phyloP scores from a whole-genome alignment of 2,329 filamentous ascomycete species.

The Coniella lustricola region DNA sequence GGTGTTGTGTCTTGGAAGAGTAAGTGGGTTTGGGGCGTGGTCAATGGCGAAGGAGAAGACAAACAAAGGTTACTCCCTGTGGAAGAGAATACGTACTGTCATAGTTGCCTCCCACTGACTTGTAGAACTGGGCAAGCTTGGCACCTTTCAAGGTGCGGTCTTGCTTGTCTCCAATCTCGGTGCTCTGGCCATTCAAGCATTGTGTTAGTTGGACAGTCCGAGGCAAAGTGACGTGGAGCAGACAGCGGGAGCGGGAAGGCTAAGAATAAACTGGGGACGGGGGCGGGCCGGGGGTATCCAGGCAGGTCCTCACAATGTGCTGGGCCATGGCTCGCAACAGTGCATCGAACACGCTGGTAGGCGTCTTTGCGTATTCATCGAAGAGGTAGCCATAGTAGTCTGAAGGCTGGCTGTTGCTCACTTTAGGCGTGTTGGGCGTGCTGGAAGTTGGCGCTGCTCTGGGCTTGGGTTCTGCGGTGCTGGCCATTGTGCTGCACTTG shows the following conservation, averaged over 20 bases:
- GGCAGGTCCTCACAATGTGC: conserved; percentile 54
- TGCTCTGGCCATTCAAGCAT: conserved; percentile 35
- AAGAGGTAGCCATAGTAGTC: conserved; percentile 62
- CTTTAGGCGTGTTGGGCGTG: conserved; percentile 18
- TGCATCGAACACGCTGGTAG: conserved; percentile 59
- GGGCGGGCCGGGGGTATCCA: neutral
- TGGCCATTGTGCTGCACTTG: conserved; percentile 11
- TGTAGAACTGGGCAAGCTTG: conserved; percentile 73
- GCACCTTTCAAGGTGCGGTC: conserved; percentile 51
- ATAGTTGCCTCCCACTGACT: conserved; percentile 66
- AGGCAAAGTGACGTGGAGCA: too few species aligned
- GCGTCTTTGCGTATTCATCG: conserved; percentile 53
- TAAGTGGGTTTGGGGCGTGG: conserved; percentile 8
- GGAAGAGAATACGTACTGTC: conserved; percentile 45
- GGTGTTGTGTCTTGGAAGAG: too few species aligned
- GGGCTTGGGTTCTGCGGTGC: conserved; percentile 6
- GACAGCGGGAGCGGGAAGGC: too few species aligned
- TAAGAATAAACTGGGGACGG: neutral
- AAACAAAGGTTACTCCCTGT: neutral
- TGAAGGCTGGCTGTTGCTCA: neutral
- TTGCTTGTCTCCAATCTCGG: conserved; percentile 51
- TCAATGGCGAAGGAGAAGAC: neutral
- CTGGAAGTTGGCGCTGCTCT: conserved; percentile 17
- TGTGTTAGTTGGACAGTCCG: neutral
- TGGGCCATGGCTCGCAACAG: conserved; percentile 61